Base-by-base conservation (phyloP, 148 eudicot genomes). In the Polygonum aviculare region DNA sequence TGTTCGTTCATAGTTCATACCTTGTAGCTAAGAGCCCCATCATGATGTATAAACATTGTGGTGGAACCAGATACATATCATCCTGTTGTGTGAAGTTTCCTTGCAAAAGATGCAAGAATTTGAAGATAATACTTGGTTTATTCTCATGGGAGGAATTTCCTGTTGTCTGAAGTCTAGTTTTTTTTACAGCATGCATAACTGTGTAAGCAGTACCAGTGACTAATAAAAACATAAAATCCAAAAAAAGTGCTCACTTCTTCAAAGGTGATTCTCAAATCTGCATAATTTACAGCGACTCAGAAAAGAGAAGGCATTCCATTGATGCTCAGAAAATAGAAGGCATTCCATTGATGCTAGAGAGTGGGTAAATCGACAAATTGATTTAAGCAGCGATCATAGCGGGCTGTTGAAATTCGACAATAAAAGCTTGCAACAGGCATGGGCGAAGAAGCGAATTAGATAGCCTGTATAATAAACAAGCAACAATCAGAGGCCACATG, bases 251-350 rank as follows among this genome's bases (percentile, higher is more conserved):
- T 31, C 67, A 60, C 26, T 52, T 52, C 18, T 2, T 52, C 36
- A 60, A 60, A 60, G 67, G 12, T 60, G 67, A 60, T 60, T 60
- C 67, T 57, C 65, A 57, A 57, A 22, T 26, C 38, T 26, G 69
- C 26, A 26, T 60, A 36, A 60, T 60, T 60, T 26, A 31, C 36
- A 60, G 69, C 31, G 16, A 60, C 31, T 3, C 18, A 8, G 10
- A 54, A 18, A 4, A 54, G n/a, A 54, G 47, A 44, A 57, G 39
- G 36, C 69, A 12, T 60, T 31, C 38, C 4, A 57, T 6, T 57
- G 63, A 22, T 57, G 63, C 33, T 57, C n/a, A n/a, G 10, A 54
- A 18, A 4, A 54, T 54, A 54, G 47, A 44, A 57, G 39, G 36
- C 69, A 12, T 60, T 31, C 38, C 4, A 57, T 6, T 57, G 63